Evolutionary conservation across 2,329 filamentous ascomycete genomes (phyloP).

Genomic region (Sclerotiophoma versabilis): DNA sequence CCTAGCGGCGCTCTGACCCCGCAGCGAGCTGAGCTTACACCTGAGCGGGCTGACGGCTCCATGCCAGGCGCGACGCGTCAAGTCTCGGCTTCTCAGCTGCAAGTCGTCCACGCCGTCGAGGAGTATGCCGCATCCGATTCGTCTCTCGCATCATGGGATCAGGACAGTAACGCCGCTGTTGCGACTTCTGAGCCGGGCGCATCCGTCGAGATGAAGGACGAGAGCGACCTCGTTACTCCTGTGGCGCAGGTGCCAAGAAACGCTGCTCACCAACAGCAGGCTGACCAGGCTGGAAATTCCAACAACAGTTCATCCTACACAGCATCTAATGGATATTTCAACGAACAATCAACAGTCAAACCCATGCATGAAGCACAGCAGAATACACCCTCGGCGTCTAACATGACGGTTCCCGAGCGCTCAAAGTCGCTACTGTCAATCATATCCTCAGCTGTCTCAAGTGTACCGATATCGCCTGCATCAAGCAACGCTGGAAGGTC

Average conservation of each 20-base stretch:
- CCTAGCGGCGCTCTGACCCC: conserved; percentile 14
- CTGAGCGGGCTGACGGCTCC: conserved; percentile 7
- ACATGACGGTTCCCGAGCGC: conserved; percentile 33
- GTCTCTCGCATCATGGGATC: conserved; percentile 43
- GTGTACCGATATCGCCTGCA: conserved; percentile 37
- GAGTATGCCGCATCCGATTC: conserved; percentile 39
- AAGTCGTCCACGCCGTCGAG: conserved; percentile 43
- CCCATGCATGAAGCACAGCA: conserved; percentile 23
- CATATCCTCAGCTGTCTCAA: conserved; percentile 47
- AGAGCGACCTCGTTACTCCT: conserved; percentile 36
- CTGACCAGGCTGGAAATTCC: conserved; percentile 26
- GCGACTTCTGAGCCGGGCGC: conserved; percentile 36
- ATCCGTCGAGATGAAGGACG: conserved; percentile 35
- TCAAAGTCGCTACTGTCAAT: conserved; percentile 46
- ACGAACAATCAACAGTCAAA: conserved; percentile 11
- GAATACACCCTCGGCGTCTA: conserved; percentile 16
- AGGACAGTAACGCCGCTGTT: conserved; percentile 33
- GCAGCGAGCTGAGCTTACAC: conserved; percentile 4
- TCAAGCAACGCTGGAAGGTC: conserved; percentile 39
- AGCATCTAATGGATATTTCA: conserved; percentile 23
- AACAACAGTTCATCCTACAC: conserved; percentile 19
- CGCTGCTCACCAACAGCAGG: conserved; percentile 18
- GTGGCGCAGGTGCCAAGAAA: conserved; percentile 35
- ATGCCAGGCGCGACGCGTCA: conserved; percentile 13
- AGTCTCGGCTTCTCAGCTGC: conserved; percentile 32